A percentile compares a stretch with the other conserved stretches of the same genome.
phyloP scores from a whole-genome alignment of 306 rosid species.

The Rosa rugosa region DNA sequence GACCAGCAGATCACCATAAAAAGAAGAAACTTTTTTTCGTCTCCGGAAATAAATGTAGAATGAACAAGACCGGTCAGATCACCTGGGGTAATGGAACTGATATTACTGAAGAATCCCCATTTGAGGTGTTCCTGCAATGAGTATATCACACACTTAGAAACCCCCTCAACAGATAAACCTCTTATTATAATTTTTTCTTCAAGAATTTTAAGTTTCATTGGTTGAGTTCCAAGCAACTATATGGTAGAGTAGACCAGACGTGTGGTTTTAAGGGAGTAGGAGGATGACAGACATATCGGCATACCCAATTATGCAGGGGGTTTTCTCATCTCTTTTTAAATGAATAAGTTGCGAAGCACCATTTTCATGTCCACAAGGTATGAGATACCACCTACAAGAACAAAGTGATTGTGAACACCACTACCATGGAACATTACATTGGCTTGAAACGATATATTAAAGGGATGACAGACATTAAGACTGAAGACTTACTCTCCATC shows the following conservation, averaged over 20 bases:
- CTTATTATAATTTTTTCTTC: not conserved
- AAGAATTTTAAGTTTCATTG: not conserved
- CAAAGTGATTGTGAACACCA: slow-evolving; percentile 10
- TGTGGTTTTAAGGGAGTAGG: not conserved
- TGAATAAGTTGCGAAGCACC: slow-evolving; percentile 47
- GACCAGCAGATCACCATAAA: slow-evolving; percentile 1
- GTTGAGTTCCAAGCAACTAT: not conserved
- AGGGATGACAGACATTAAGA: not conserved
- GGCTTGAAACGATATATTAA: not conserved
- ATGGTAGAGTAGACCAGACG: not conserved
- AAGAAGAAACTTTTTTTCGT: not conserved
- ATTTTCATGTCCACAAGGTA: slow-evolving; percentile 61
- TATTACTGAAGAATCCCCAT: slow-evolving; percentile 37
- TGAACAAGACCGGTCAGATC: slow-evolving; percentile 11
- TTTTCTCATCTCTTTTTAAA: slow-evolving; percentile 61
- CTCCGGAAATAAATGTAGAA: not conserved
- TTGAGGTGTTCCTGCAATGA: slow-evolving; percentile 47
- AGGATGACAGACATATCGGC: slow-evolving; percentile 7
- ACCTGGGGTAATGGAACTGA: slow-evolving; percentile 74
- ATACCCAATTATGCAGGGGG: slow-evolving; percentile 69
- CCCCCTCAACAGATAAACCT: not conserved
- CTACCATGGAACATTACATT: slow-evolving; percentile 3
- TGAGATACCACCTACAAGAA: slow-evolving; percentile 65
- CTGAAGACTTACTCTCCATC: slow-evolving; percentile 73
- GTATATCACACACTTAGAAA: slow-evolving; percentile 18